These are phyloP conservation scores for Colletotrichum euphorbiae DNA, from an alignment of 2,329 filamentous ascomycete genomes.

Conservation along the genomic window DNA sequence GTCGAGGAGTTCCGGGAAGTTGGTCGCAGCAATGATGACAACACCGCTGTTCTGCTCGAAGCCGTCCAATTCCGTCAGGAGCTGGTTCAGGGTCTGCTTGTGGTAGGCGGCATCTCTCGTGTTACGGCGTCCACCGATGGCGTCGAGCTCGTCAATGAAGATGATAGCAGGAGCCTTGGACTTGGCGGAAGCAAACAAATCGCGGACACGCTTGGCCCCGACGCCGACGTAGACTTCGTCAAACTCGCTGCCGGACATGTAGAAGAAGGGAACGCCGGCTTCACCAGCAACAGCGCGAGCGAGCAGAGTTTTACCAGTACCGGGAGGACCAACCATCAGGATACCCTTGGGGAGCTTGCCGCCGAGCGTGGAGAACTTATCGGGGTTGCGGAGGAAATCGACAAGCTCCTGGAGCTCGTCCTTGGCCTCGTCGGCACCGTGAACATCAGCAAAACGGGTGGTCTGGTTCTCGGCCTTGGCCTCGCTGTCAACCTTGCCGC, in stretches of 20 bases:
- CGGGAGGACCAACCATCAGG: constrained; percentile 91
- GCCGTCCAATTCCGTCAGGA: constrained; percentile 95
- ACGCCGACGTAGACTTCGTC: constrained; percentile 99
- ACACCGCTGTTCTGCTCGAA: constrained; percentile 96
- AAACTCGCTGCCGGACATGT: constrained; percentile 99
- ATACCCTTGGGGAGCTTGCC: constrained; percentile 98
- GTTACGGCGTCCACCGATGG: constrained; percentile 93
- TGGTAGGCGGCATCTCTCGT: constrained; percentile 93
- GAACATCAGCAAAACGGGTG: constrained; percentile 91
- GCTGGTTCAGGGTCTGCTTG: constrained; percentile 97
- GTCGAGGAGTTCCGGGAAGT: constrained; percentile 93
- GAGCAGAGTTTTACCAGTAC: constrained; percentile 96
- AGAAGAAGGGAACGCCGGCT: constrained; percentile 98
- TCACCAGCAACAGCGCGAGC: constrained; percentile 96
- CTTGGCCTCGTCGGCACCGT: constrained; percentile 98
- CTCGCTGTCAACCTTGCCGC: constrained; percentile 80
- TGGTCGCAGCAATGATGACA: constrained; percentile 95
- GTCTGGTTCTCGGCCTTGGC: constrained; percentile 94
- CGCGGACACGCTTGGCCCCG: constrained; percentile 93
- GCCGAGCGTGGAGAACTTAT: constrained; percentile 92
- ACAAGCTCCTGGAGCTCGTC: constrained; percentile 97
- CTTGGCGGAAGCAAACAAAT: constrained; percentile 87
- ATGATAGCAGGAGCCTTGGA: constrained; percentile 91
- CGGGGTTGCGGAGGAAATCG: constrained; percentile 93
- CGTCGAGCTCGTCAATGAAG: constrained; percentile 94